Base-by-base conservation (phyloP, 2,329 filamentous ascomycete species). In the Coccinonectria pachysandricola region DNA sequence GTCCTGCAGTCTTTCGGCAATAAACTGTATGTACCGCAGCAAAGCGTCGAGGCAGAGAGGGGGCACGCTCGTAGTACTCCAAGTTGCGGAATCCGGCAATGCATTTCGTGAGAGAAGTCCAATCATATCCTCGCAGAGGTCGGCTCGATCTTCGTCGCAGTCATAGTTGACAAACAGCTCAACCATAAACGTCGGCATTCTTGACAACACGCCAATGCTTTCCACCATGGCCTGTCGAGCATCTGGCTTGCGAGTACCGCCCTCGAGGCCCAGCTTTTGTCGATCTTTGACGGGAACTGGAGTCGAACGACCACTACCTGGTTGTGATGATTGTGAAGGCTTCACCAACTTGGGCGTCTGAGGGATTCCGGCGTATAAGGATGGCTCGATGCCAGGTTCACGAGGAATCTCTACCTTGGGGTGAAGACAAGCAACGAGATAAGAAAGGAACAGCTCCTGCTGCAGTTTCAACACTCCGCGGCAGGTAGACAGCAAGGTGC, bases 151-250 rank as follows among this genome's bases (percentile, higher is more conserved):
- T 27, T 85, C 77, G 48, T 96, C 87, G 48, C 88, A 98, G 54
- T 98, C 91, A 50, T 96, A 98, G 54, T 98, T 98, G 56, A 96
- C 76, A 50, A 95, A 98, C 6, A 98, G 67, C 53, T 98, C 92
- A 8, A 81, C 76, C 75, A 96, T 86, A 49, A 92, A 98, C 21
- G 78, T 87, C 1, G 91, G 86, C 64, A 98, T 94, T 21, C 92
- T 73, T 19, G 86, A 83, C 33, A 98, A 64, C 28, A 88, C 86
- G 18, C 88, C 87, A 22, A 98, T 79, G 43, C 83, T 93, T 58
- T 98, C 91, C 4, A 98, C 85, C 91, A 98, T 98, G 16, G 91
- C 87, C 62, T 98, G 91, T 41, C 91, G 73, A 15, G 91, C 87
- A 55, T 98, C 92, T 4, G 91, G 91, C 51, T 92, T 94, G 36